phyloP scores from a whole-genome alignment of 345 rosid species.

The Cardamine occulta region DNA sequence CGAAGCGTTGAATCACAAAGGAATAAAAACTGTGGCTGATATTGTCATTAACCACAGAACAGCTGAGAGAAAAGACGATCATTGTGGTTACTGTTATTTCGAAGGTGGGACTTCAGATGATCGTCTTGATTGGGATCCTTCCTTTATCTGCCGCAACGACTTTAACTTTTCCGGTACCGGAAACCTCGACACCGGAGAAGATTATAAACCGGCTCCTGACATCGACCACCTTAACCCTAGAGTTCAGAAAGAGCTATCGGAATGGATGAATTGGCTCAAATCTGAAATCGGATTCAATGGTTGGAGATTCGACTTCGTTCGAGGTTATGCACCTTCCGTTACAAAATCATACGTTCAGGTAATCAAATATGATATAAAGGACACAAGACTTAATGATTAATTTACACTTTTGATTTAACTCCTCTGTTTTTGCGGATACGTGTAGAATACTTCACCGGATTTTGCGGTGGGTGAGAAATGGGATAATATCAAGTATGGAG shows the following conservation, averaged over 20 bases:
- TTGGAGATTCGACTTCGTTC: slow-evolving; percentile 77
- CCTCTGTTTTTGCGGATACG: slow-evolving; percentile 29
- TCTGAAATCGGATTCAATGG: slow-evolving; percentile 73
- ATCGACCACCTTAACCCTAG: slow-evolving; percentile 78
- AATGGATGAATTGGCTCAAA: slow-evolving; percentile 94
- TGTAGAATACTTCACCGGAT: slow-evolving; percentile 57
- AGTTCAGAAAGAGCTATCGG: slow-evolving; percentile 69
- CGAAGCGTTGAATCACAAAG: slow-evolving; percentile 52
- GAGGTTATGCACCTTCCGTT: slow-evolving; percentile 65
- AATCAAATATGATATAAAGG: not conserved
- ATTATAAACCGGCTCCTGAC: slow-evolving; percentile 66
- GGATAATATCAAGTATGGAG: slow-evolving; percentile 59
- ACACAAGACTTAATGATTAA: not conserved
- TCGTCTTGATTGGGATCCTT: slow-evolving; percentile 90
- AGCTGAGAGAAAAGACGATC: slow-evolving; percentile 66
- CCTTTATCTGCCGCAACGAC: slow-evolving; percentile 66
- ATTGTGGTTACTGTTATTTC: slow-evolving; percentile 66
- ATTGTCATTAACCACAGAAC: slow-evolving; percentile 89
- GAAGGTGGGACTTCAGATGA: slow-evolving; percentile 86
- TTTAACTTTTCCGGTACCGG: slow-evolving; percentile 61
- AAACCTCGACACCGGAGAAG: slow-evolving; percentile 67
- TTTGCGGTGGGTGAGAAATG: slow-evolving; percentile 88
- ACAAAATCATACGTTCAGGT: slow-evolving; percentile 55
- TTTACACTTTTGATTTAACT: not conserved
- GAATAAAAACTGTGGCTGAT: slow-evolving; percentile 79